Conservation (phyloP, 2,329 filamentous ascomycete species). For the Mycosphaerella sp. region DNA sequence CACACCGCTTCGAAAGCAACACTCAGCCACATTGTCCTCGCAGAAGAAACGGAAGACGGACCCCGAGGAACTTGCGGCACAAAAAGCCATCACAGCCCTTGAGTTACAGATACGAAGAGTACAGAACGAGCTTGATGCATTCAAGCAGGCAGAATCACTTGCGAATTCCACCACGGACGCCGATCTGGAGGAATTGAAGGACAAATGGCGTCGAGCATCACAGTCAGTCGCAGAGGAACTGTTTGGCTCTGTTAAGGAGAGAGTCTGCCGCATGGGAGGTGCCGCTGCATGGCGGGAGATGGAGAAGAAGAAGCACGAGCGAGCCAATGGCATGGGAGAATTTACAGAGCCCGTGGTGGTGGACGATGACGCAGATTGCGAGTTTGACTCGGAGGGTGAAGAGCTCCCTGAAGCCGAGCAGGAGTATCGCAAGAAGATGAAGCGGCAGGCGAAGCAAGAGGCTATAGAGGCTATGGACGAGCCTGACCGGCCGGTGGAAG, state of each 20-base stretch:
- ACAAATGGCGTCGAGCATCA: slow-evolving; percentile 57
- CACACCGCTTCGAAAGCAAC: slow-evolving; percentile 35
- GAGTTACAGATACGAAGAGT: slow-evolving; percentile 37
- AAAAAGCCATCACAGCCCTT: slow-evolving; percentile 25
- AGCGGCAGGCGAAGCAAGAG: slow-evolving; percentile 46
- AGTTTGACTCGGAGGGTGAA: slow-evolving; percentile 32
- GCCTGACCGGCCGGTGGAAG: slow-evolving; percentile 31
- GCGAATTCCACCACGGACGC: slow-evolving; percentile 43
- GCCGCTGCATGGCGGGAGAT: slow-evolving; percentile 47
- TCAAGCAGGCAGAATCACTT: slow-evolving; percentile 50
- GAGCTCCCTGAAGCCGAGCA: slow-evolving; percentile 36
- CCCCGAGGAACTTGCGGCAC: slow-evolving; percentile 24
- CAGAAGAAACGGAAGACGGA: slow-evolving; percentile 21
- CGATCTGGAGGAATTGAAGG: slow-evolving; percentile 52
- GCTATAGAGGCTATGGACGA: slow-evolving; percentile 36
- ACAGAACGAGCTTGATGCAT: slow-evolving; percentile 45
- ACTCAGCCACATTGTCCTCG: slow-evolving; percentile 24
- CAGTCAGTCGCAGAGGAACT: slow-evolving; percentile 62
- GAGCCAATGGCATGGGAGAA: slow-evolving; percentile 26
- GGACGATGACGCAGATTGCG: slow-evolving; percentile 35
- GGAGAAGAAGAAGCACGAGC: slow-evolving; percentile 33
- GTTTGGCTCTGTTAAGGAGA: slow-evolving; percentile 54
- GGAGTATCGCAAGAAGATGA: slow-evolving; percentile 44
- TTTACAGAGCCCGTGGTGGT: slow-evolving; percentile 33
- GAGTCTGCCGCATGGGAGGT: slow-evolving; percentile 59